phyloP scores from a whole-genome alignment of 2,329 filamentous ascomycete species.

The Colletotrichum eremochloae region DNA sequence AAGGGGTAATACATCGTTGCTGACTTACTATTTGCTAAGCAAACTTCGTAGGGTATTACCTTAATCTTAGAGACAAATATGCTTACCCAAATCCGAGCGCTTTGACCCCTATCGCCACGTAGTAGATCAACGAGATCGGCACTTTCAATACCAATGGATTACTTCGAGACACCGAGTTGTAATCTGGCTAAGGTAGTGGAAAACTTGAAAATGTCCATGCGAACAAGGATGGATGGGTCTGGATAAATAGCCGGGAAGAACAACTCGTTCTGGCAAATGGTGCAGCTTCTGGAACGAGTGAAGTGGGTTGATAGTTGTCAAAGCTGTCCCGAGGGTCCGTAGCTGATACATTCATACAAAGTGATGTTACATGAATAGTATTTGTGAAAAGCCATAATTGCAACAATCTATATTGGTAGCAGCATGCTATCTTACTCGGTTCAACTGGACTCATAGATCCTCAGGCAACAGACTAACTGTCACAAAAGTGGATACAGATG shows the following conservation, averaged over 20 bases:
- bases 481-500: neutral
- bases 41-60: too few species aligned
- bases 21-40: constrained; percentile 49
- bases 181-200: constrained; percentile 2
- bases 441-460: neutral
- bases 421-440: neutral
- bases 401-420: neutral
- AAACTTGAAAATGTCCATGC: neutral
- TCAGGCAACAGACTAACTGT: neutral
- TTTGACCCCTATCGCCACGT: constrained; percentile 48
- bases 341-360: neutral
- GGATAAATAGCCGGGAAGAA: neutral
- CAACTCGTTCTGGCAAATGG: constrained; percentile 38
- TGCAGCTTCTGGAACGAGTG: constrained; percentile 42
- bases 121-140: constrained; percentile 44
- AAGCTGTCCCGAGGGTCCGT: neutral
- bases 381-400: too few species aligned
- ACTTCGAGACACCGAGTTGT: constrained; percentile 42
- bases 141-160: constrained; percentile 33
- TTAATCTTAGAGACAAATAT: constrained; percentile 45
- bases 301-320: constrained; percentile 45
- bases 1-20: constrained; percentile 40
- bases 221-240: neutral
- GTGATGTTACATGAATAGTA: accelerated
- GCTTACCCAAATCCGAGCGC: constrained; percentile 45